Evolutionary conservation across 495 filamentous ascomycete species (phyloP).

Genomic region (Neurospora sp.): DNA sequence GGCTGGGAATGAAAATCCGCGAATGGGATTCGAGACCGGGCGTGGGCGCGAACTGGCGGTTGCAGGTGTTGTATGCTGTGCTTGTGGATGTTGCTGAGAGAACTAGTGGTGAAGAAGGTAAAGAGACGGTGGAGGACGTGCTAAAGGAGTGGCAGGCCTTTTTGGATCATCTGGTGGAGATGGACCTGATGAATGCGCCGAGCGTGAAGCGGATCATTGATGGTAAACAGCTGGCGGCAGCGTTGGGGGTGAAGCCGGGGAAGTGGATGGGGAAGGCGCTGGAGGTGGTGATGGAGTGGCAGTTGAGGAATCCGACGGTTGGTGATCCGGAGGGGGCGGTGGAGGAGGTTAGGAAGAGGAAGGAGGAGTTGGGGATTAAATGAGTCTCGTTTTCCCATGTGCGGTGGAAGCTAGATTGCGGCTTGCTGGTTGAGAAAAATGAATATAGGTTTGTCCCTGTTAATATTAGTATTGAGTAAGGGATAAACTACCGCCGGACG

Average conservation of each 20-base stretch:
- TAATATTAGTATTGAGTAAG: neutral
- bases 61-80: constrained; percentile 60
- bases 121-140: constrained; percentile 24
- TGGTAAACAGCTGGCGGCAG: constrained; percentile 53
- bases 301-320: constrained; percentile 64
- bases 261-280: constrained; percentile 70
- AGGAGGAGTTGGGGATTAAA: constrained; percentile 45
- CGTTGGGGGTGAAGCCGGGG: constrained; percentile 53
- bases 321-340: constrained; percentile 52
- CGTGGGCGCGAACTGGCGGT: constrained; percentile 48
- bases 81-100: constrained; percentile 51
- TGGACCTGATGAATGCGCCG: constrained; percentile 41
- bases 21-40: constrained; percentile 52
- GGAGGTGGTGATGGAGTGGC: constrained; percentile 69
- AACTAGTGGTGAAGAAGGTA: constrained; percentile 7
- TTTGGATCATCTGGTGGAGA: constrained; percentile 40
- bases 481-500: neutral
- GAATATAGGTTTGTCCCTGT: neutral
- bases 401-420: no score
- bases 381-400: neutral
- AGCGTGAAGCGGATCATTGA: constrained; percentile 51
- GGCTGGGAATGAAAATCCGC: constrained; percentile 68
- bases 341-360: constrained; percentile 48
- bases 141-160: constrained; percentile 44
- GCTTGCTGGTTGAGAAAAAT: neutral